Evolutionary conservation across 495 filamentous ascomycete genomes (phyloP).

Genomic region (Talaromyces proteolyticus): DNA sequence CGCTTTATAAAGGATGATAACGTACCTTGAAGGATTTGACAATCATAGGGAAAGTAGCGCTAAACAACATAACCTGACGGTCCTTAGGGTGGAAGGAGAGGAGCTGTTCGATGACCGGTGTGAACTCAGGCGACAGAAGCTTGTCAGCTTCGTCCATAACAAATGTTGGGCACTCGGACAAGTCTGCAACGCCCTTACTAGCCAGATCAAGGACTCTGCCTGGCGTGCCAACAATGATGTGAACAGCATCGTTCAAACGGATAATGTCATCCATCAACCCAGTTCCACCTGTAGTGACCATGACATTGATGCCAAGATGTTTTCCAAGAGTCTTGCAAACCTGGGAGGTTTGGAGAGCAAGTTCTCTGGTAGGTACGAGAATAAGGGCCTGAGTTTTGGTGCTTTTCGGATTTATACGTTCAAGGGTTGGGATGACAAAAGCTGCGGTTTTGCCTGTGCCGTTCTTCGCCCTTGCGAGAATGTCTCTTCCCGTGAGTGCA

Average conservation of each 20-base stretch:
- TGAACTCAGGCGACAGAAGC: constrained; percentile 92
- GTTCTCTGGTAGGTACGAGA: constrained; percentile 91
- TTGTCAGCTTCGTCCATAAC: constrained; percentile 99
- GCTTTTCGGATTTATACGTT: constrained; percentile 93
- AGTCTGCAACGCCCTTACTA: constrained; percentile 89
- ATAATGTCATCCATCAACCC: constrained; percentile 95
- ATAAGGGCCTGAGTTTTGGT: constrained; percentile 94
- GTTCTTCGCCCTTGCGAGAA: constrained; percentile 95
- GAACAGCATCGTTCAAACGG: constrained; percentile 85
- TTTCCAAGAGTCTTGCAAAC: constrained; percentile 98
- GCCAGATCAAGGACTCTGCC: constrained; percentile 92
- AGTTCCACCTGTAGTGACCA: constrained; percentile 97
- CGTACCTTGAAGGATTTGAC: constrained; percentile 89
- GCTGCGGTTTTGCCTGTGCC: constrained; percentile 98
- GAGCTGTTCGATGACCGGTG: constrained; percentile 92
- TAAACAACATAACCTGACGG: constrained; percentile 98
- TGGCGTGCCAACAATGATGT: constrained; percentile 96
- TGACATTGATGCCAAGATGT: constrained; percentile 94
- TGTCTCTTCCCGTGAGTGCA: constrained; percentile 89
- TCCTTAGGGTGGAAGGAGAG: constrained; percentile 91
- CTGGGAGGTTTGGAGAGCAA: constrained; percentile 98
- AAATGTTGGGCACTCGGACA: constrained; percentile 94
- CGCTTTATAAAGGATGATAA: constrained; percentile 1
- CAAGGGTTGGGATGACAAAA: constrained; percentile 92
- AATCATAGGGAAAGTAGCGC: constrained; percentile 91